These are phyloP conservation scores for Talaromyces sp. DNA, from an alignment of 2,329 filamentous ascomycete genomes.

Conservation along the genomic window DNA sequence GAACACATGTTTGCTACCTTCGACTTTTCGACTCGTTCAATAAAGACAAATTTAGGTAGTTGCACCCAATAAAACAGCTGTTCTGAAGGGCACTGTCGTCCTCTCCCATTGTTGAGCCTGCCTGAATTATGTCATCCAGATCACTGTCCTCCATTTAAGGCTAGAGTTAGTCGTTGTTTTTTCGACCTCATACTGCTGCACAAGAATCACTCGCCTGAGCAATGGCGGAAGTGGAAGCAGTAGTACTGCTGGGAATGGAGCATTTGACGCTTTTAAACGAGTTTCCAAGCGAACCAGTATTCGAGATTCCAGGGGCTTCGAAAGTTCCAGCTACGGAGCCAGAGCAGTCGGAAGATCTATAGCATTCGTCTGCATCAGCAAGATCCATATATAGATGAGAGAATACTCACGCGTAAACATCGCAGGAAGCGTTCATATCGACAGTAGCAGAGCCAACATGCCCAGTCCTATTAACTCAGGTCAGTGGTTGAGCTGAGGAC, in stretches of 20 bases:
- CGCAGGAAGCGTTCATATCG: constrained; percentile 8
- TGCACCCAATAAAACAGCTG: neutral
- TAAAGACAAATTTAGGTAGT: neutral
- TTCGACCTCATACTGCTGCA: neutral
- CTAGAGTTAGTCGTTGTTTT: neutral
- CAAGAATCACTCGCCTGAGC: neutral
- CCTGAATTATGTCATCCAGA: neutral
- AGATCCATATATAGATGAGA: neutral
- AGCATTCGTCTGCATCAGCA: neutral
- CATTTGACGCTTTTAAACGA: constrained; percentile 2
- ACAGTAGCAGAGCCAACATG: constrained; percentile 8
- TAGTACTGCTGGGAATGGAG: neutral
- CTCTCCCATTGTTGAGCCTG: neutral
- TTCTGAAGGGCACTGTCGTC: neutral
- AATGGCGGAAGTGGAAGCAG: neutral
- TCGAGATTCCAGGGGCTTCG: constrained; percentile 5
- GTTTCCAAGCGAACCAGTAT: constrained; percentile 1
- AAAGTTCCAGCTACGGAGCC: constrained; percentile 1
- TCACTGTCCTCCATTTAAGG: neutral
- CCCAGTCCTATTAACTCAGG: neutral
- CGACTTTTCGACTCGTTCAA: neutral
- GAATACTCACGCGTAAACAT: constrained; percentile 7
- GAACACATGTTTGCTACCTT: neutral
- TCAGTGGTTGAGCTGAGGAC: neutral
- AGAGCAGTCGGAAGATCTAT: constrained; percentile 2